phyloP scores from a whole-genome alignment of 2,329 filamentous ascomycete genomes.

The Arthrobotrys musiformis region DNA sequence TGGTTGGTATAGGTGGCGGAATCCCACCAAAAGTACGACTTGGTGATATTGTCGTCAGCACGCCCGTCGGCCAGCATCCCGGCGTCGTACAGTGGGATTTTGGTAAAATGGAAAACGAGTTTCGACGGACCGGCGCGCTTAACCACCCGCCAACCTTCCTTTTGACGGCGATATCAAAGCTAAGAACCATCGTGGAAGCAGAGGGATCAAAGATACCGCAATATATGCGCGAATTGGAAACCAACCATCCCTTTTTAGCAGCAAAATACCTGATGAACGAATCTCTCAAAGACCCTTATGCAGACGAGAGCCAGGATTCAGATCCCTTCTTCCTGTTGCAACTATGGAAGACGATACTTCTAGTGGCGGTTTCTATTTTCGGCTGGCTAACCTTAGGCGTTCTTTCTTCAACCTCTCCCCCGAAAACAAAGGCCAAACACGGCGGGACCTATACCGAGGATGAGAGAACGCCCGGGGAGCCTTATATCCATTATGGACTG shows the following conservation, averaged over 20 bases:
- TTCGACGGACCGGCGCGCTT: background rate
- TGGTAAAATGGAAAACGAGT: background rate
- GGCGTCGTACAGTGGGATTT: constrained; percentile 26
- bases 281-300: background rate
- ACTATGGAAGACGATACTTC: background rate
- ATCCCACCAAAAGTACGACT: constrained; percentile 16
- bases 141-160: background rate
- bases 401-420: background rate
- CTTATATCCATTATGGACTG: constrained; percentile 1
- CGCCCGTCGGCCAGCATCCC: background rate
- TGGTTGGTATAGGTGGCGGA: constrained; percentile 22
- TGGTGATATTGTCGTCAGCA: constrained; percentile 21
- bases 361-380: background rate
- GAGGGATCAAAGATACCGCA: background rate
- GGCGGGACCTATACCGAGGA: background rate
- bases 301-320: background rate
- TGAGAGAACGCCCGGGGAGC: background rate
- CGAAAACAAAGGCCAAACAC: background rate
- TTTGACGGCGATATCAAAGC: background rate
- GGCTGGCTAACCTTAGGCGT: background rate
- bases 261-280: background rate
- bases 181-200: background rate
- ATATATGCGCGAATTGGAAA: background rate
- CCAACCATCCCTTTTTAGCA: background rate
- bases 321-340: background rate